Conservation (phyloP, 768 basidiomycete species). For the Coprinellus micaceus region DNA sequence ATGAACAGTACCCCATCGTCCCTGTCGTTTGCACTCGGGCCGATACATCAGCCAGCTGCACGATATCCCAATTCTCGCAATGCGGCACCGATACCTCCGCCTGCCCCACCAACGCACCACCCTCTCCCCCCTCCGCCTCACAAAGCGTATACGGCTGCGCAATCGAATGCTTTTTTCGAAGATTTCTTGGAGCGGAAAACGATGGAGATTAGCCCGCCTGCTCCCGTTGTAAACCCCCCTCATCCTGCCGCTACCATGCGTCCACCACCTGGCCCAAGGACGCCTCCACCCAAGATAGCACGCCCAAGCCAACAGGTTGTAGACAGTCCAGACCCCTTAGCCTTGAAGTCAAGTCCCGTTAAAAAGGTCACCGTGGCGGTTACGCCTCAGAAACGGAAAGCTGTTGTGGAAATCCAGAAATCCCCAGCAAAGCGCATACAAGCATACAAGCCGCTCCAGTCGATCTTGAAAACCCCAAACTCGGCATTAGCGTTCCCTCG, state of each 20-base stretch:
- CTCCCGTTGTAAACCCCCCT: constrained; percentile 15
- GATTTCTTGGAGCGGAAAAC: constrained; percentile 59
- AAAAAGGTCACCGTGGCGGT: constrained; percentile 21
- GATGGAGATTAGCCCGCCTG: constrained; percentile 33
- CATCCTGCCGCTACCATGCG: constrained; percentile 23
- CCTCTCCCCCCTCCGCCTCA: constrained; percentile 9
- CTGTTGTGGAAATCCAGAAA: constrained; percentile 53
- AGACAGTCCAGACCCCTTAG: constrained; percentile 58
- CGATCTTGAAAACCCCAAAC: constrained; percentile 22
- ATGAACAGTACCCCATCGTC: constrained; percentile 69
- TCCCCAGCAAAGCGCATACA: constrained; percentile 62
- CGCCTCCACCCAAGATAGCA: constrained; percentile 11
- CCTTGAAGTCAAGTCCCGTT: constrained; percentile 30
- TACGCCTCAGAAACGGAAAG: constrained; percentile 74
- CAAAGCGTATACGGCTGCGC: constrained; percentile 43
- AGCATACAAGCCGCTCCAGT: constrained; percentile 23
- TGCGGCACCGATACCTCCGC: constrained; percentile 10
- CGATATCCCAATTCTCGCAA: constrained; percentile 25
- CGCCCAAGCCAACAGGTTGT: constrained; percentile 20
- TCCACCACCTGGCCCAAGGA: constrained; percentile 15
- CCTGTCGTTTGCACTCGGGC: constrained; percentile 67
- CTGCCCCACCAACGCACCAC: too few relatives aligned
- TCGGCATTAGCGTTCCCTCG: constrained; percentile 9
- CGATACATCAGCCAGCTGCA: not conserved
- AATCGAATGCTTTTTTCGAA: constrained; percentile 65